A percentile compares a stretch with the other conserved stretches of the same genome.
These are phyloP conservation scores for Microdochium trichocladiopsis DNA, from an alignment of 2,329 filamentous ascomycete species.

Conservation along the genomic window DNA sequence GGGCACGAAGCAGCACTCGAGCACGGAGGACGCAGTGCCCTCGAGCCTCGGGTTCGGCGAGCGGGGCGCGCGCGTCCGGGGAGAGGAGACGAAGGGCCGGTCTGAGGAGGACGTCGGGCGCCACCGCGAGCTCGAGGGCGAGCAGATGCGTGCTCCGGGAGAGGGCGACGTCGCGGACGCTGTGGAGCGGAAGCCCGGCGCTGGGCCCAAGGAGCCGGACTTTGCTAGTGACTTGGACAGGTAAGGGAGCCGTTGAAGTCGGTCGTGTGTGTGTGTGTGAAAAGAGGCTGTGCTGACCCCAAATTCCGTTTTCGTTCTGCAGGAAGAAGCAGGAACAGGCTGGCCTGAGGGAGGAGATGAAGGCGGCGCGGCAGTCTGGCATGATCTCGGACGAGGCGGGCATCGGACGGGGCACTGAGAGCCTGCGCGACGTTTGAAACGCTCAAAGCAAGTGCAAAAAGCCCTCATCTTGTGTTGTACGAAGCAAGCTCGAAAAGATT, in stretches of 20 bases:
- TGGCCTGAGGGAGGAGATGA: constrained; percentile 9
- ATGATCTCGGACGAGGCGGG: constrained; percentile 11
- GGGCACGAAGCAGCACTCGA: constrained; percentile 5
- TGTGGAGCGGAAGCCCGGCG: constrained; percentile 18
- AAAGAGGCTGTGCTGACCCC: not conserved
- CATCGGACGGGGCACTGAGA: not conserved
- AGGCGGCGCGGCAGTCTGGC: constrained; percentile 16
- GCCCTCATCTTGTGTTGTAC: too few species aligned
- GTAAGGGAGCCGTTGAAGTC: too few species aligned
- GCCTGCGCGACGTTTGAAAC: not conserved
- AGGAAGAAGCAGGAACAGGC: constrained; percentile 20
- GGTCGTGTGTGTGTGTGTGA: not conserved
- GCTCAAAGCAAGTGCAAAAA: too few species aligned
- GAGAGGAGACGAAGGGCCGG: constrained; percentile 13
- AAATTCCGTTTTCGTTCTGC: constrained; percentile 1
- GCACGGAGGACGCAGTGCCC: constrained; percentile 12
- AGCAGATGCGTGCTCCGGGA: constrained; percentile 17
- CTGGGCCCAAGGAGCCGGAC: constrained; percentile 18
- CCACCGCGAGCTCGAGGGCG: constrained; percentile 17
- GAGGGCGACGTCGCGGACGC: constrained; percentile 18
- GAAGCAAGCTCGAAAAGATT: too few species aligned
- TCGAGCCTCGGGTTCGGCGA: constrained; percentile 16
- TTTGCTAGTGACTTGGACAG: constrained; percentile 20
- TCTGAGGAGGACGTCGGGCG: constrained; percentile 12
- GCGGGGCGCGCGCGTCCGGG: constrained; percentile 11